Evolutionary conservation across 2,329 filamentous ascomycete species (phyloP), one percentile per base, ranked within the genome.

Genomic region (Botryotinia globosa): DNA sequence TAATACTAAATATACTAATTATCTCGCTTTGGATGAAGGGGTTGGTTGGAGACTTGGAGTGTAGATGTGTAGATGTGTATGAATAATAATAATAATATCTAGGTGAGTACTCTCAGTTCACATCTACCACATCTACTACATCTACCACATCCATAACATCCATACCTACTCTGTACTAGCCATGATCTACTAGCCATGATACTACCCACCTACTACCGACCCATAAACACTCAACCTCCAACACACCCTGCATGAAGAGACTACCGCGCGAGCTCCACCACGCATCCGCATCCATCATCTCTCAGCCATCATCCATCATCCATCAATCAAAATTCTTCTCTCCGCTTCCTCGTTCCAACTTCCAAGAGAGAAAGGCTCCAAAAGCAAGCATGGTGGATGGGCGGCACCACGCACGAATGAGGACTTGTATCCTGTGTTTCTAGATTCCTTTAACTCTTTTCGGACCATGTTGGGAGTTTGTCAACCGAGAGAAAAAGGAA

Each of bases 181-280:
- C 32, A 32, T 32, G 32, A 32, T n/a, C n/a, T 25, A 48, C 51
- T 54, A 54, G 5, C 51, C 51, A 18, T 18, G 20, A n/a, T n/a
- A 14, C 56, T 59, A 37, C 32, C 58, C n/a, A n/a, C n/a, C n/a
- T n/a, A n/a, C n/a, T n/a, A n/a, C n/a, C n/a, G n/a, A 37, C 32
- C 58, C 58, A 37, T 37, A 37, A 62, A 1, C 59, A 62, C 34
- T 42, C 10, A 39, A 62, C 37, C 58, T 62, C 34, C 59, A 62
- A 42, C 58, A 61, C 58, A 61, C 58, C 34, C 58, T 62, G 59
- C 59, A 62, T 62, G 59, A 62, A 25, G 14, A 37, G 37, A 62
- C 34, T 39, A 25, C n/a, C 51, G 5, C 51, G 14, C 16, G 12
- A 8, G 51, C 7, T 8, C 59, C 22, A 62, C 59, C 59, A 9